Base-by-base conservation (phyloP, 306 rosid genomes). In the Dryas drummondii region DNA sequence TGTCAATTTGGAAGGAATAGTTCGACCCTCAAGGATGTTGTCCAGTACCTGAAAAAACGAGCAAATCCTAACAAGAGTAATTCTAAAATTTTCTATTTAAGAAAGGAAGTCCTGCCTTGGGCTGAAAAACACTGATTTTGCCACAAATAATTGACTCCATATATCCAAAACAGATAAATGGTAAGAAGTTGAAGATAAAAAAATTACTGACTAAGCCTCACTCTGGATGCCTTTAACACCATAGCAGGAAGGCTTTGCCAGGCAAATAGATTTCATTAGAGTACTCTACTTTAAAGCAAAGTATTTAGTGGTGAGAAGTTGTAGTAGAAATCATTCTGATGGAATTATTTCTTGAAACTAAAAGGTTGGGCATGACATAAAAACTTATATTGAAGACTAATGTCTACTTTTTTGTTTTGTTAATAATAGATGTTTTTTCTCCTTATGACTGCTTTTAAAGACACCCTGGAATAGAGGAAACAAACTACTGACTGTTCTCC, bases 11-110 rank as follows among this genome's bases (percentile, higher is more conserved):
- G 89, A 90, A 82, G 98, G 91, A 78, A 50, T 47, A 57, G 68
- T 70, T 78, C 6, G 87, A 77, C 81, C 90, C 76, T 81, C 80
- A 27, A 90, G 88, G 83, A 90, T 79, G 64, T 81, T 71, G 55
- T 94, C 97, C 72, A 94, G 78, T 37, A 94, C 89, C 98, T 94
- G 89, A 76, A 87, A 84, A 44, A 49, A 66, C 71, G 15, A 59
- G 16, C 16, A 59, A 59, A 19, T 45, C 52, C 10, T 26, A 53
- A 9, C 26, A 11, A n/a, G 17, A 68, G 42, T 10, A 14, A 40
- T 52, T 50, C 19, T 32, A 53, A 54, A 9, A 56, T 54, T 56
- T 7, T 27, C 5, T 54, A 10, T 37, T 37, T 16, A 56, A 70
- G 8, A 52, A 22, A 41, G 16, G 12, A 65, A 44, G 19, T 37